Evolutionary conservation across 2,329 filamentous ascomycete genomes (phyloP).

Genomic region (Penicillium fuscoglaucum): DNA sequence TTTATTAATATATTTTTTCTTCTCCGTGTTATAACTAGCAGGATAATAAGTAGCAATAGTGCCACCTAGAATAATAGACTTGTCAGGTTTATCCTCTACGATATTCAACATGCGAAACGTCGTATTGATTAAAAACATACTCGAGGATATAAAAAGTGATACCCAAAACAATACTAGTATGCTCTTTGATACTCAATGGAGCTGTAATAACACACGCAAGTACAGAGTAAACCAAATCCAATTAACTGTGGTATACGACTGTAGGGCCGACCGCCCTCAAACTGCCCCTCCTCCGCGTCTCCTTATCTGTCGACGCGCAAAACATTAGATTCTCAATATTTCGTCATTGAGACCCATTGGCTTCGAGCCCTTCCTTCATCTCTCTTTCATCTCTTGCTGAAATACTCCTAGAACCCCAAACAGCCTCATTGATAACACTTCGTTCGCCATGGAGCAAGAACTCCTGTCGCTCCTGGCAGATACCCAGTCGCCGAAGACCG

Average conservation of each 20-base stretch:
- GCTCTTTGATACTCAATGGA: neutral
- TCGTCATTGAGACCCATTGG: conserved; percentile 1
- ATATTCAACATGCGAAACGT: neutral
- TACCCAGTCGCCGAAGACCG: conserved; percentile 76
- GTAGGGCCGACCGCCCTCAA: conserved; percentile 14
- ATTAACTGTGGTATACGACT: too few relatives aligned
- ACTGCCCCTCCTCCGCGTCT: conserved; percentile 19
- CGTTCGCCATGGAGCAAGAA: conserved; percentile 77
- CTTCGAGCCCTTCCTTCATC: neutral
- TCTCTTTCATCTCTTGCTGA: neutral
- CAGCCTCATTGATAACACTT: conserved; percentile 9
- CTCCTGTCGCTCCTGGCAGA: conserved; percentile 83
- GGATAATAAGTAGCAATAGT: neutral
- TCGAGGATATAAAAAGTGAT: neutral
- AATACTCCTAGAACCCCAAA: neutral
- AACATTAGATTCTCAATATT: conserved; percentile 9
- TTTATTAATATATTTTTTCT: neutral
- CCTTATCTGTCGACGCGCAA: conserved; percentile 21
- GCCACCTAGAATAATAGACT: neutral
- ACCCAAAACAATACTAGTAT: neutral
- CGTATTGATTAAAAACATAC: neutral
- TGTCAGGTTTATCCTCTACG: neutral
- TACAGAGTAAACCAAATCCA: neutral
- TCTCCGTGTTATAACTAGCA: neutral
- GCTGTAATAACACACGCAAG: neutral